These are phyloP conservation scores for Periglandula ipomoeae DNA, from an alignment of 2,329 filamentous ascomycete species.

Conservation along the genomic window DNA sequence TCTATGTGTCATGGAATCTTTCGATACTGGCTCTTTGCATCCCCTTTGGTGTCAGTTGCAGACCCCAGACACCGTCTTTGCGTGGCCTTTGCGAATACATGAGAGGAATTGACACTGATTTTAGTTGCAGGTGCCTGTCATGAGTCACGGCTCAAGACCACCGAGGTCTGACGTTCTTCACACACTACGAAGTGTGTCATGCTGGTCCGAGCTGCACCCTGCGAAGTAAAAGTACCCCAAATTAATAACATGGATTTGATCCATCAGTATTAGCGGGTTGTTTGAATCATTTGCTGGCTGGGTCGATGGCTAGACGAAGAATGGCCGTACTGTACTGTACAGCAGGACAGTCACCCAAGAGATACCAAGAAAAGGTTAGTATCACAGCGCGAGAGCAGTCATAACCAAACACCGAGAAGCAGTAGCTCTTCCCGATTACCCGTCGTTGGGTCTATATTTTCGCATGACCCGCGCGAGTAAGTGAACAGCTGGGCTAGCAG, in stretches of 20 bases:
- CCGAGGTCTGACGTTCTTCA: not conserved
- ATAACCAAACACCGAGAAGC: not conserved
- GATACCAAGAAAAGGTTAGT: not conserved
- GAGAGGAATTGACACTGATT: not conserved
- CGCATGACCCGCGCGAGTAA: conserved; percentile 1
- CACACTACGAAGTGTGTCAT: conserved; percentile 1
- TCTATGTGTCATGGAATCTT: too few relatives aligned
- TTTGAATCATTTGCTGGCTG: not conserved
- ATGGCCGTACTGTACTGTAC: too few relatives aligned
- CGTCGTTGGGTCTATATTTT: not conserved
- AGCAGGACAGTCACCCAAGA: too few relatives aligned
- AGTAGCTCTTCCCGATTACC: not conserved
- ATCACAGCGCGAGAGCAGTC: too few relatives aligned
- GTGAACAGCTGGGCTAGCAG: not conserved
- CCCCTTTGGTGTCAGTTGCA: not conserved
- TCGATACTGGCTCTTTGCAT: too few relatives aligned
- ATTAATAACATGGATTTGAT: not conserved
- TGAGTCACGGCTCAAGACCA: not conserved
- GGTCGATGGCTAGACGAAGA: not conserved
- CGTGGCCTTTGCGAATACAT: conserved; percentile 4
- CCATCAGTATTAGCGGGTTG: not conserved
- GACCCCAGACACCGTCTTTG: not conserved
- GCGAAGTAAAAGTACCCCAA: not conserved
- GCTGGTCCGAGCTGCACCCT: not conserved
- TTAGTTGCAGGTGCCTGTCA: not conserved